Conservation (phyloP, 192 early-diverging fungal species). For the Backusella tarrabulga region DNA sequence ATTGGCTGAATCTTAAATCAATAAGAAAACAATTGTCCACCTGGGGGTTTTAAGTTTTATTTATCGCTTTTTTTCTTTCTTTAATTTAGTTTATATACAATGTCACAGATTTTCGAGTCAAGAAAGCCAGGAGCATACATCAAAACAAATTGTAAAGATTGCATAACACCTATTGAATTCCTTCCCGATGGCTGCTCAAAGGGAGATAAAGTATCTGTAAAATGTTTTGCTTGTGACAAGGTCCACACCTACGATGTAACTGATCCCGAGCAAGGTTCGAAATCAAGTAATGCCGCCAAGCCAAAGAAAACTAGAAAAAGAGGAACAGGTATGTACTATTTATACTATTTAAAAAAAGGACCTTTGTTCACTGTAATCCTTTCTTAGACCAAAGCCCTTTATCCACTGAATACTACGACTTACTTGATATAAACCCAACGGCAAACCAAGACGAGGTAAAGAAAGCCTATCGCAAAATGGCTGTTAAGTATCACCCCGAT, state of each 20-base stretch:
- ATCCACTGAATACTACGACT: conserved; percentile 88
- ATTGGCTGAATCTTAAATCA: conserved; percentile 1
- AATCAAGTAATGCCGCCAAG: background rate
- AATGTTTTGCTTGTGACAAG: conserved; percentile 55
- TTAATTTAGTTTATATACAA: background rate
- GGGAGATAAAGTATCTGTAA: conserved; percentile 42
- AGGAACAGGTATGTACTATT: conserved; percentile 23
- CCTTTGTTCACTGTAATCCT: conserved; percentile 23
- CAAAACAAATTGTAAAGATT: conserved; percentile 49
- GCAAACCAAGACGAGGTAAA: conserved; percentile 88
- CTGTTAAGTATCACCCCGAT: conserved; percentile 91
- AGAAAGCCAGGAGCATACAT: conserved; percentile 52
- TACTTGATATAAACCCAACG: conserved; percentile 69
- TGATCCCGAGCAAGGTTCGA: conserved; percentile 15
- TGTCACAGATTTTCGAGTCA: conserved; percentile 40
- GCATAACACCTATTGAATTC: conserved; percentile 53
- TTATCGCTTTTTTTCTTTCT: background rate
- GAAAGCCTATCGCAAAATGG: conserved; percentile 86
- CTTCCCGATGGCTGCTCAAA: conserved; percentile 30
- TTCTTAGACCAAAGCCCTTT: conserved; percentile 67
- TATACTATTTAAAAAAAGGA: too few relatives aligned
- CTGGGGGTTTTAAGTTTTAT: background rate
- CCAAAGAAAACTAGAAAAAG: conserved; percentile 16
- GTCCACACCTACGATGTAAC: conserved; percentile 43
- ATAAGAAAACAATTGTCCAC: background rate